These are phyloP conservation scores for Cercospora janseana DNA, from an alignment of 2,329 filamentous ascomycete species.

Conservation along the genomic window DNA sequence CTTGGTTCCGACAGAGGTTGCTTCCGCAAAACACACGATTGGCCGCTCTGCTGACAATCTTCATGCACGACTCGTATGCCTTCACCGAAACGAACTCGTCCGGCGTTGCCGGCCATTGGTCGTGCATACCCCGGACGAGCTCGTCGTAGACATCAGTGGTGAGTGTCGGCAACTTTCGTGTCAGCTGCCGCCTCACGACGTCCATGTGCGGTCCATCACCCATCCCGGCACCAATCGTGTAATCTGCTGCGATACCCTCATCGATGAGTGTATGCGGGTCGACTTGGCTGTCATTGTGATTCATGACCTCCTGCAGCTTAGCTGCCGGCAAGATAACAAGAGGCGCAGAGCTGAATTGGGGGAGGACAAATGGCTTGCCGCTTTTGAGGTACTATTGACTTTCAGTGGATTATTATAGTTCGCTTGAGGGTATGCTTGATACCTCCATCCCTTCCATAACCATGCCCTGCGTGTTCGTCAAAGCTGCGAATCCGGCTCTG, in stretches of 20 bases:
- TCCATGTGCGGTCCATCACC: slow-evolving; percentile 21
- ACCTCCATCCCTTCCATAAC: slow-evolving; percentile 23
- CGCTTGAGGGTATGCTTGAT: not conserved
- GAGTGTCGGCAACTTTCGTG: slow-evolving; percentile 25
- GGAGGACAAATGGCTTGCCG: slow-evolving; percentile 24
- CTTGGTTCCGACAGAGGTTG: slow-evolving; percentile 23
- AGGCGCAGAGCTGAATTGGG: slow-evolving; percentile 25
- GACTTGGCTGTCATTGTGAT: slow-evolving; percentile 22
- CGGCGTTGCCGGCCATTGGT: slow-evolving; percentile 18
- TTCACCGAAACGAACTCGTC: slow-evolving; percentile 19
- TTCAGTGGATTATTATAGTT: not conserved
- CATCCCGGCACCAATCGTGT: slow-evolving; percentile 19
- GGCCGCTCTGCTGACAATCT: slow-evolving; percentile 27
- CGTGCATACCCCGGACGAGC: slow-evolving; percentile 19
- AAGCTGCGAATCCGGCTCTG: slow-evolving; percentile 18
- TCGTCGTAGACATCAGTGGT: slow-evolving; percentile 28
- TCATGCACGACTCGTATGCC: slow-evolving; percentile 24
- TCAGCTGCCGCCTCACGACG: slow-evolving; percentile 25
- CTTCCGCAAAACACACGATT: slow-evolving; percentile 28
- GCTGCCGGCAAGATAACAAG: slow-evolving; percentile 24
- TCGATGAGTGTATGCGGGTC: slow-evolving; percentile 17
- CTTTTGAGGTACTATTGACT: slow-evolving; percentile 18
- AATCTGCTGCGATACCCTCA: slow-evolving; percentile 20
- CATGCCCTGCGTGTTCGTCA: slow-evolving; percentile 22
- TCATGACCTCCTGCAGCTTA: slow-evolving; percentile 25